Percentiles rank a stretch among this genome's conserved stretches.
phyloP scores from a whole-genome alignment of 106 monocot species.

The Posidonia australis region DNA sequence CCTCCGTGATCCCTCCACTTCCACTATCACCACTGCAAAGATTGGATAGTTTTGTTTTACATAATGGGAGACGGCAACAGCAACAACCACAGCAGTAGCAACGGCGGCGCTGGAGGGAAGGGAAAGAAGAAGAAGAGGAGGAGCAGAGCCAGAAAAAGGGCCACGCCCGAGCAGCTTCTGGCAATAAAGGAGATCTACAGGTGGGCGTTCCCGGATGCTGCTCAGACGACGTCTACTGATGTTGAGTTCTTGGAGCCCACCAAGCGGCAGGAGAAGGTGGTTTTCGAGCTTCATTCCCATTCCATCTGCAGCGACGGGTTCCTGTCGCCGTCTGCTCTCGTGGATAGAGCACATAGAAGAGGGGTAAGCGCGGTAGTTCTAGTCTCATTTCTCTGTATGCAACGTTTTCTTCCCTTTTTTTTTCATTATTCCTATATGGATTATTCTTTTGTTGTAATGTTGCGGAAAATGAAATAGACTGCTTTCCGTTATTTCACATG shows the following conservation, averaged over 20 bases:
- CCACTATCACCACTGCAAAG: too few relatives aligned
- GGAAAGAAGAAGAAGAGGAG: constrained; percentile 32
- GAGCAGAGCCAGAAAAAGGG: constrained; percentile 33
- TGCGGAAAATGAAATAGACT: too few relatives aligned
- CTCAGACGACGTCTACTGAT: background rate
- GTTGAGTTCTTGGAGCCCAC: constrained; percentile 16
- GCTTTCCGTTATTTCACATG: too few relatives aligned
- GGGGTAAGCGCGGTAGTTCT: constrained; percentile 32
- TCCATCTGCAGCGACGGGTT: constrained; percentile 65
- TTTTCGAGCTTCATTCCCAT: constrained; percentile 77
- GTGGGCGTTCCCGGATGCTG: constrained; percentile 30
- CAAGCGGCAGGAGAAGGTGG: constrained; percentile 11
- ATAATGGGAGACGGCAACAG: background rate
- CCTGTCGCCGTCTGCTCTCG: constrained; percentile 57
- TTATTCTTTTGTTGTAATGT: too few relatives aligned
- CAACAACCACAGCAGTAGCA: background rate
- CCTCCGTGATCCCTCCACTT: too few relatives aligned
- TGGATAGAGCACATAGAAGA: constrained; percentile 50
- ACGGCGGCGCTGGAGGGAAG: background rate
- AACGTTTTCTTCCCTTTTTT: background rate
- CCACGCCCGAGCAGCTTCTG: constrained; percentile 25
- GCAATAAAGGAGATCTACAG: constrained; percentile 33
- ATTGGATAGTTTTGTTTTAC: too few relatives aligned
- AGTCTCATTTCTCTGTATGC: background rate
- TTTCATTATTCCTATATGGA: too few relatives aligned